Base-by-base conservation (phyloP, 192 early-diverging fungal genomes). In the Gryganskiella cystojenkinii region DNA sequence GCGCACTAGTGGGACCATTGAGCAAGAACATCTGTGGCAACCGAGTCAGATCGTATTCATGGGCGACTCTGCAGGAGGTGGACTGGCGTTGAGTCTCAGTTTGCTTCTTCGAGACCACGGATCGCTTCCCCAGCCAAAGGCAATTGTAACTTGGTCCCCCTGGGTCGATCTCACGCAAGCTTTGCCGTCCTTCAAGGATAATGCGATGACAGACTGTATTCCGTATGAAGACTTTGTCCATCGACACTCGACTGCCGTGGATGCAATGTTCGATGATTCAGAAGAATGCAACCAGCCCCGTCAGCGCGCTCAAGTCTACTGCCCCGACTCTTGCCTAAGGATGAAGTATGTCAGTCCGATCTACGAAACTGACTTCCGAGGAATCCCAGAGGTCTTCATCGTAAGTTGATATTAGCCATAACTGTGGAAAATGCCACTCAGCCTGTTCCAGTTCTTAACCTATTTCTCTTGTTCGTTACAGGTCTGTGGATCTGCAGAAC, bases 1-100 rank as follows among this genome's bases (percentile, higher is more conserved):
- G 64, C 88, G 24, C 80, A 80, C 6, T 53, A 0, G 34, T 0
- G 0, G 28, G 49, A 25, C 6, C 33, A 56, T 31, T 19, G 28
- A 47, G 44, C 54, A 53, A 5, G 45, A 30, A 64, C 31, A 34
- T 24, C 0, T 30, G n/a, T 20, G 84, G 13, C 81, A 86, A 37
- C 70, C 84, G 15, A 60, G 80, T 9, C 79, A 90, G 61, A 88
- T 92, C 51, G 72, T 88, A 2, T 60, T 92, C 43, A 83, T 85
- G 24, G 91, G 91, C 4, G 90, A 90, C 56, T 89, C 88, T 37
- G 88, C 91, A 3, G 91, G 91, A 35, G 90, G 91, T 14, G 84
- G 68, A 61, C 56, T 93, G 3, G 82, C 86, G 0, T 8, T 91
- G 27, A 82, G 86, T 20, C 50, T 83, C 1, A 71, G 85, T 34